phyloP scores from a whole-genome alignment of 2,329 filamentous ascomycete genomes.

The Clonostachys sp. region DNA sequence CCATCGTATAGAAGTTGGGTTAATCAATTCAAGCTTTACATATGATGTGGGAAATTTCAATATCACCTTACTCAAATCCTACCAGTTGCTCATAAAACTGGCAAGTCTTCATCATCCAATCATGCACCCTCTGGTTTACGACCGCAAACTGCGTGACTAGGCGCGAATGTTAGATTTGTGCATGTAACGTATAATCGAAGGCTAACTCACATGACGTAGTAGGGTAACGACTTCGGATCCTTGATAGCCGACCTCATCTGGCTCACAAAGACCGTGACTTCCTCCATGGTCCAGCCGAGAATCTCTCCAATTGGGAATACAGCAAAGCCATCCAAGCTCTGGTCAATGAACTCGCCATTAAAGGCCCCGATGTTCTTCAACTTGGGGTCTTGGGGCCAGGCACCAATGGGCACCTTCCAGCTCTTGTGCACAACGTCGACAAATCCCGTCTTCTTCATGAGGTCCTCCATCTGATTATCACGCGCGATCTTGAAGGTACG shows the following conservation, averaged over 20 bases:
- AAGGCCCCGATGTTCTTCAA: slow-evolving; percentile 34
- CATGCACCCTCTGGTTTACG: background rate
- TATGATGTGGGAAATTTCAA: too few species aligned
- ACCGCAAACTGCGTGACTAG: background rate
- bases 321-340: slow-evolving; percentile 22
- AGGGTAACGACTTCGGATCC: background rate
- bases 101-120: too few species aligned
- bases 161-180: background rate
- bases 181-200: background rate
- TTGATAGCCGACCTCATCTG: slow-evolving; percentile 9
- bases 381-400: slow-evolving; percentile 34
- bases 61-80: too few species aligned
- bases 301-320: slow-evolving; percentile 16
- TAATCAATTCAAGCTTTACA: too few species aligned
- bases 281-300: slow-evolving; percentile 17
- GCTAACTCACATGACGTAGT: slow-evolving; percentile 1
- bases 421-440: slow-evolving; percentile 20
- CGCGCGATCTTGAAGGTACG: slow-evolving; percentile 13
- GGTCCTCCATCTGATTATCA: slow-evolving; percentile 10
- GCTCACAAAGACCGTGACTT: slow-evolving; percentile 13
- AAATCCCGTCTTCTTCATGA: slow-evolving; percentile 22
- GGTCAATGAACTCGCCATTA: slow-evolving; percentile 16
- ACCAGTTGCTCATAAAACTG: too few species aligned
- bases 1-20: too few species aligned
- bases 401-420: slow-evolving; percentile 32